phyloP scores from a whole-genome alignment of 2,329 filamentous ascomycete genomes.

The Dothideomycetes sp. region DNA sequence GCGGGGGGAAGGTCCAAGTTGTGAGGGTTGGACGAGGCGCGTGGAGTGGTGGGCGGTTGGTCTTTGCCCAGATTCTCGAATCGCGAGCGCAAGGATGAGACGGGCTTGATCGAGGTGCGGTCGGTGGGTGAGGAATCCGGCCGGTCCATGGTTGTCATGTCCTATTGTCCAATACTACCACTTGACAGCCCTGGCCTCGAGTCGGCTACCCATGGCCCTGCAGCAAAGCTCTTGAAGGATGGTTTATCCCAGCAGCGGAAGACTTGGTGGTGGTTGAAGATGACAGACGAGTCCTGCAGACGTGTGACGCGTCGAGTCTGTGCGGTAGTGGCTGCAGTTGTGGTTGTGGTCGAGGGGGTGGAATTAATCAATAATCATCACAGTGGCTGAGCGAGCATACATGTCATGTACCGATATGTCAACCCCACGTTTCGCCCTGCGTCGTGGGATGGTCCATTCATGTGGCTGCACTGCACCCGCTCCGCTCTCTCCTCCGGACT shows the following conservation, averaged over 20 bases:
- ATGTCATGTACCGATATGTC: neutral
- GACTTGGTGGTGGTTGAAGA: too few species aligned
- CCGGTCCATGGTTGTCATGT: slow-evolving; percentile 21
- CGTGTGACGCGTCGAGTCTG: too few species aligned
- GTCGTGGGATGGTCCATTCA: too few species aligned
- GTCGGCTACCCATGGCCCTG: neutral
- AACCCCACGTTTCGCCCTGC: neutral
- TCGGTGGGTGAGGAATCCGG: too few species aligned
- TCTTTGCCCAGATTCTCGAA: slow-evolving; percentile 59
- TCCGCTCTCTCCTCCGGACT: too few species aligned
- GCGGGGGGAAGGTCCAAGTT: neutral
- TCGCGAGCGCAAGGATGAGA: slow-evolving; percentile 68
- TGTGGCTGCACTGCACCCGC: too few species aligned
- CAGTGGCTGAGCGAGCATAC: neutral
- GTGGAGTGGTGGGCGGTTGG: slow-evolving; percentile 9
- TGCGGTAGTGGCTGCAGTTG: too few species aligned
- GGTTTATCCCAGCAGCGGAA: too few species aligned
- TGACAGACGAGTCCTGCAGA: too few species aligned
- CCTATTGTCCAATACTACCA: neutral
- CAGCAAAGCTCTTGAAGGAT: neutral
- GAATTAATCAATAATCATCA: neutral
- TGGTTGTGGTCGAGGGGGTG: too few species aligned
- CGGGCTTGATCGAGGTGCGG: slow-evolving; percentile 69
- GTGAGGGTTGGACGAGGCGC: slow-evolving; percentile 3
- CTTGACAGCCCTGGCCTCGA: neutral